Evolutionary conservation across 768 basidiomycete genomes (phyloP), one percentile per base, ranked within the genome.

Genomic region (Kwoniella mangroviensis): DNA sequence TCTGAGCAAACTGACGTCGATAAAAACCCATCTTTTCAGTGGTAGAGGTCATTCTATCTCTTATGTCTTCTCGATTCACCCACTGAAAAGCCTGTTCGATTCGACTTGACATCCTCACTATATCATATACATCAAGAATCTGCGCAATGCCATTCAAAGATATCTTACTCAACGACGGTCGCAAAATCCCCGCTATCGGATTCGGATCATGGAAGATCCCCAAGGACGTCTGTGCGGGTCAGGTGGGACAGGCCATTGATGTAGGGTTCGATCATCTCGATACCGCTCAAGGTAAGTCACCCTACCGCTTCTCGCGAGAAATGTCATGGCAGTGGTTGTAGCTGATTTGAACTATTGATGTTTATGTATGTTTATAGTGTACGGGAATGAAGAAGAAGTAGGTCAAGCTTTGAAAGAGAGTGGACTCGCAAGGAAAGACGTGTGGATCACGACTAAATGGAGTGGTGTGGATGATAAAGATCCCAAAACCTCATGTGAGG

Each of bases 401-500:
- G 81, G 79, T 22, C 24, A 71, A 42, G 79, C 74, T 0, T 65
- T 82, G 69, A 79, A 78, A 51, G 60, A 63, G 15, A 65, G 64
- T 54, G 79, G 79, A 9, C 58, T 76, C 1, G 41, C 74, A 15
- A 67, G 81, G 42, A 74, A 75, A 54, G 76, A 82, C 43, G 21
- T 82, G 3, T 82, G 71, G 73, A 66, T 82, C 56, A 82, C 81
- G 12, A 80, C 79, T 28, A 82, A 82, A 68, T 79, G 70, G 69
- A 70, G 63, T 53, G 75, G 75, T 15, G 63, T 72, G 12, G 71
- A 69, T 59, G 75, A 49, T 56, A 76, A 65, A 70, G 65, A 53
- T n/a, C 54, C 73, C 21, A 6, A 53, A 19, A 56, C 73, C 45
- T 76, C 75, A 19, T 65, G 94, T 57, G 88, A 94, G 63, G 88